phyloP scores from a whole-genome alignment of 495 filamentous ascomycete species.

The Aspergillus haitiensis region DNA sequence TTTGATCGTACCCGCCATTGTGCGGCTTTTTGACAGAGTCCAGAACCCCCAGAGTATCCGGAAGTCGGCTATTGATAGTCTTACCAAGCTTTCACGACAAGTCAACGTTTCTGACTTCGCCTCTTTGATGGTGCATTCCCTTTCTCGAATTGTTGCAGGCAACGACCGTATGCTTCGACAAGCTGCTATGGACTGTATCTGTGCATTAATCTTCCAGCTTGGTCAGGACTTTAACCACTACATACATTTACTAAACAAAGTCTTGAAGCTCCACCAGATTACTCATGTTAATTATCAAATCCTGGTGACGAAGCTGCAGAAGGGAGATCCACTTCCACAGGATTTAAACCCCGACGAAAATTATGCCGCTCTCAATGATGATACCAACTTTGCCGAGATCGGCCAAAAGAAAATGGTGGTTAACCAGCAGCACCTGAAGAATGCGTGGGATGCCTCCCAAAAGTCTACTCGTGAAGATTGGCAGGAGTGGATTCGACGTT shows the following conservation, averaged over 20 bases:
- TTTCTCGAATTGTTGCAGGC: conserved; percentile 74
- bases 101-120: conserved; percentile 98
- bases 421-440: conserved; percentile 95
- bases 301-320: conserved; percentile 85
- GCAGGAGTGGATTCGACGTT: conserved; percentile 97
- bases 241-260: conserved; percentile 84
- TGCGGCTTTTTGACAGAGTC: conserved; percentile 83
- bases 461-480: conserved; percentile 97
- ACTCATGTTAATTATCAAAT: conserved; percentile 86
- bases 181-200: conserved; percentile 92
- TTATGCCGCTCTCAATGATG: conserved; percentile 75
- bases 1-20: conserved; percentile 94
- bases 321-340: conserved; percentile 88
- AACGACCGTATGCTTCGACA: conserved; percentile 71
- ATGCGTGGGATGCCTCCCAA: conserved; percentile 93
- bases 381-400: conserved; percentile 76
- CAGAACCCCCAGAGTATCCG: conserved; percentile 74
- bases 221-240: conserved; percentile 94
- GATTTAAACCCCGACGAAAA: conserved; percentile 88
- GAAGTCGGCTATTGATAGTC: conserved; percentile 88
- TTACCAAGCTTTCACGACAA: conserved; percentile 90
- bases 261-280: conserved; percentile 63
- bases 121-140: conserved; percentile 87
- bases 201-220: conserved; percentile 91
- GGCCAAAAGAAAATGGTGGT: conserved; percentile 90